Evolutionary conservation across 306 rosid species (phyloP).

Genomic region (Acacia melanoxylon): DNA sequence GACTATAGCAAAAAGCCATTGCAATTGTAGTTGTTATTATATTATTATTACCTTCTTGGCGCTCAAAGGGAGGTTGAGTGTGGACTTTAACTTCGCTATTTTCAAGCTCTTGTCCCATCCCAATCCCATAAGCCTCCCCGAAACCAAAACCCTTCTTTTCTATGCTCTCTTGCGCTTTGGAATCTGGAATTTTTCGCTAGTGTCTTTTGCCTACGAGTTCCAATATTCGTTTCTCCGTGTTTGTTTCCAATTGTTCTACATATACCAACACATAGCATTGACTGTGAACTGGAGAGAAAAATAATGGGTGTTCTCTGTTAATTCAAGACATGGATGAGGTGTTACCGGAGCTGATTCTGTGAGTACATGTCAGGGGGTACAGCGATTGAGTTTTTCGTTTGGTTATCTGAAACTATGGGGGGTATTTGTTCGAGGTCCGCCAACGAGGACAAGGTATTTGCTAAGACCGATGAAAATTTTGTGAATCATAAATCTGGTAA

Average conservation of each 20-base stretch:
- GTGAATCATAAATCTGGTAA: slow-evolving; percentile 39
- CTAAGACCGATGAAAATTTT: slow-evolving; percentile 31
- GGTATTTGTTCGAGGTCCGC: slow-evolving; percentile 66
- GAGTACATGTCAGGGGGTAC: slow-evolving; percentile 27
- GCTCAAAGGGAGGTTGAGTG: slow-evolving; percentile 26
- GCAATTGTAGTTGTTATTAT: not conserved
- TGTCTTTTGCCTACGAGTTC: not conserved
- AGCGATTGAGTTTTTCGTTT: slow-evolving; percentile 22
- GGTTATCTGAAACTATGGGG: slow-evolving; percentile 51
- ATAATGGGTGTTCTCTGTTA: not conserved
- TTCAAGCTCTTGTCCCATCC: slow-evolving; percentile 37
- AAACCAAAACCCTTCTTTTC: not conserved
- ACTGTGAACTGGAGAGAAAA: not conserved
- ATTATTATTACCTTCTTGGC: slow-evolving; percentile 17
- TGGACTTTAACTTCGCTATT: slow-evolving; percentile 40
- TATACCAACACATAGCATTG: not conserved
- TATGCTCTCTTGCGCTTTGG: not conserved
- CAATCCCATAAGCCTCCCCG: not conserved
- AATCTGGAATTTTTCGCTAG: slow-evolving; percentile 4
- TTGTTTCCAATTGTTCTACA: not conserved
- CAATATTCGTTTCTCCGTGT: not conserved
- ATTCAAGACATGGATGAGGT: slow-evolving; percentile 33
- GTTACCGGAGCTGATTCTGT: not conserved
- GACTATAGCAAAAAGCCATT: not conserved
- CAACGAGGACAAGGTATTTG: slow-evolving; percentile 34